Conservation (phyloP, 139 green algal species). For the Pseudopediastrum boryanum region DNA sequence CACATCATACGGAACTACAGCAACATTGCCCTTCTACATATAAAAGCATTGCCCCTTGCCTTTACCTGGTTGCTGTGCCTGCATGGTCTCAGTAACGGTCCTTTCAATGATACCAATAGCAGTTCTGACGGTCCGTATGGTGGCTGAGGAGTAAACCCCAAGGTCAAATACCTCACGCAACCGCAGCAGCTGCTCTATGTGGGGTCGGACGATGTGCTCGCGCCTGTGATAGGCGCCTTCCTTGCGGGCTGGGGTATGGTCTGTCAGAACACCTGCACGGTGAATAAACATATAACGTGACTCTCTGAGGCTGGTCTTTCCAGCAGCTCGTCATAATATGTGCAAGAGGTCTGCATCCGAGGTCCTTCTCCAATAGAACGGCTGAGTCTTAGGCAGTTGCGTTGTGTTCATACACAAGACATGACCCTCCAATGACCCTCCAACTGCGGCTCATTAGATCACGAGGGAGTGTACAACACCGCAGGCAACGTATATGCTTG, state of each 20-base stretch:
- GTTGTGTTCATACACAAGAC: background rate
- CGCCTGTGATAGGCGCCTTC: conserved; percentile 14
- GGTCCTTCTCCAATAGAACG: background rate
- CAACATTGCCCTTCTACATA: background rate
- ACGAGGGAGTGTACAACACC: too few relatives aligned
- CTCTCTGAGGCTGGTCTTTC: background rate
- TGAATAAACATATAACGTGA: conserved; percentile 43
- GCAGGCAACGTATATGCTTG: too few relatives aligned
- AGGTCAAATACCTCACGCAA: conserved; percentile 50
- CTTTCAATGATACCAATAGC: conserved; percentile 1
- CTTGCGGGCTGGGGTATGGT: conserved; percentile 26
- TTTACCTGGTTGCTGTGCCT: conserved; percentile 13
- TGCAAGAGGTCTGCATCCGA: background rate
- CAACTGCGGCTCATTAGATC: background rate
- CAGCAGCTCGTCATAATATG: background rate
- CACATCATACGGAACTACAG: background rate
- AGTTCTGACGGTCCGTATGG: conserved; percentile 37
- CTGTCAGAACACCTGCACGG: conserved; percentile 35
- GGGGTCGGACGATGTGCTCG: conserved; percentile 47
- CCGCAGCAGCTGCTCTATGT: conserved; percentile 52
- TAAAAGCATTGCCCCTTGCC: background rate
- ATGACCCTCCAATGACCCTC: background rate
- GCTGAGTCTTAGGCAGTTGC: background rate
- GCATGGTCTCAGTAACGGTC: background rate
- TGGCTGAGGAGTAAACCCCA: conserved; percentile 58